Evolutionary conservation across 768 basidiomycete genomes (phyloP).

Genomic region (Tylopilus felleus): DNA sequence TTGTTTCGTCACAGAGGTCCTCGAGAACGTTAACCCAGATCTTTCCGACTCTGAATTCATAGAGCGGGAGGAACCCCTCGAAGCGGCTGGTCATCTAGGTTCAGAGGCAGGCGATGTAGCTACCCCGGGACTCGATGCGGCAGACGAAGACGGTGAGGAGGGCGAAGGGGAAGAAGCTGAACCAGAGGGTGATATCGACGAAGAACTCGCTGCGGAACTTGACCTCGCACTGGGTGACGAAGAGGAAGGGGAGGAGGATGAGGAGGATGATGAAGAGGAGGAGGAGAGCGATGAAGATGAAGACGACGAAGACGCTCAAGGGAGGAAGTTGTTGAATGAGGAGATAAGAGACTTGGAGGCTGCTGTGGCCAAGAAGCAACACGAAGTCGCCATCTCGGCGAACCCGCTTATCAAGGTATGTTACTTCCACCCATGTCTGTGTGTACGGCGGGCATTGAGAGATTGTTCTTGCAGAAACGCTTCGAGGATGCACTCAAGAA

Average conservation of each 20-base stretch:
- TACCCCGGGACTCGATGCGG: constrained; percentile 51
- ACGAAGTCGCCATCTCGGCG: constrained; percentile 75
- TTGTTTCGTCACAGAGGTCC: constrained; percentile 52
- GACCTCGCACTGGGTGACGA: constrained; percentile 76
- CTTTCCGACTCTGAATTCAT: constrained; percentile 87
- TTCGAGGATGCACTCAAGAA: constrained; percentile 93
- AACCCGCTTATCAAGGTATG: constrained; percentile 84
- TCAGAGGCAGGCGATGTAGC: constrained; percentile 64
- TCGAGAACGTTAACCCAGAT: constrained; percentile 90
- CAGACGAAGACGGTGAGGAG: constrained; percentile 57
- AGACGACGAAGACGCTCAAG: constrained; percentile 76
- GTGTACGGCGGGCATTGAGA: background rate
- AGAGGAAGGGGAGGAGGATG: constrained; percentile 64
- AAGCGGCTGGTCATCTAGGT: constrained; percentile 63
- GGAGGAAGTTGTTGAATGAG: constrained; percentile 77
- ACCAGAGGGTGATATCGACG: constrained; percentile 79
- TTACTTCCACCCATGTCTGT: background rate
- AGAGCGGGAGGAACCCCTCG: constrained; percentile 56
- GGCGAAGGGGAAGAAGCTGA: constrained; percentile 60
- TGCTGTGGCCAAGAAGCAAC: constrained; percentile 81
- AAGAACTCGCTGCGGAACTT: constrained; percentile 84
- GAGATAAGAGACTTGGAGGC: constrained; percentile 88
- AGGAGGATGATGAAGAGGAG: constrained; percentile 52
- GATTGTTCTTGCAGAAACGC: constrained; percentile 57
- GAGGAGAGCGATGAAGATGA: constrained; percentile 65